Base-by-base conservation (phyloP, 2,329 filamentous ascomycete genomes). In the Arachnomyces sp. region DNA sequence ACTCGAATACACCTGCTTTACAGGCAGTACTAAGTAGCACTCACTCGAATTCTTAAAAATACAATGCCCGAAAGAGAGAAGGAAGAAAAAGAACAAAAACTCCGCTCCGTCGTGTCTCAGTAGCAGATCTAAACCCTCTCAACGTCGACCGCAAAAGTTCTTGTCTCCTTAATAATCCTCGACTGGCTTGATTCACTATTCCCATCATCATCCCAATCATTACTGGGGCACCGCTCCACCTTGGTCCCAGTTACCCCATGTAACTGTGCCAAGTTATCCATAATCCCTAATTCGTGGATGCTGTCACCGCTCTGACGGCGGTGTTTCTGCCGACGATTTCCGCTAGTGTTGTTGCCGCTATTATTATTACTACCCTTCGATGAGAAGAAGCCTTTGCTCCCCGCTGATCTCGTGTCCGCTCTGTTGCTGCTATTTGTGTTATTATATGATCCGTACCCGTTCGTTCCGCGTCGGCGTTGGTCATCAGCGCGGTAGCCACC, bases 401-500 rank as follows among this genome's bases (percentile, higher is more conserved):
- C 34, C 2, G 36, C 35, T 18, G 39, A 28, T 34, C 38, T 39
- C 14, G 36, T 36, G 7, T 36, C 39, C 7, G 17, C 9, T 28
- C 35, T 13, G 16, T 28, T 11, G 16, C 25, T 29, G 35, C 12
- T 28, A 18, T 29, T 13, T 5, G 31, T 34, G 13, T 38, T n/a
- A 11, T 42, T 39, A 28, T 43, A 43, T 25, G 21, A 25, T 6
- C 40, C 35, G 15, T 45, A 45, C 2, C 34, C 34, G 13, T 34
- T 37, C 14, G 38, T 7, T 28, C 40, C 36, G 36, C 41, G 44
- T 8, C 41, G 44, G 14, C 38, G 42, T 28, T 37, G 40, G 14
- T 54, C 51, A 30, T 55, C 52, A 2, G 52, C 38, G 5, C 53
- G 49, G 14, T 56, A 46, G 0, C 53, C 40, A 3, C 52, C 52